Base-by-base conservation (phyloP, 139 green algal genomes). In the Chlorella sorokiniana region DNA sequence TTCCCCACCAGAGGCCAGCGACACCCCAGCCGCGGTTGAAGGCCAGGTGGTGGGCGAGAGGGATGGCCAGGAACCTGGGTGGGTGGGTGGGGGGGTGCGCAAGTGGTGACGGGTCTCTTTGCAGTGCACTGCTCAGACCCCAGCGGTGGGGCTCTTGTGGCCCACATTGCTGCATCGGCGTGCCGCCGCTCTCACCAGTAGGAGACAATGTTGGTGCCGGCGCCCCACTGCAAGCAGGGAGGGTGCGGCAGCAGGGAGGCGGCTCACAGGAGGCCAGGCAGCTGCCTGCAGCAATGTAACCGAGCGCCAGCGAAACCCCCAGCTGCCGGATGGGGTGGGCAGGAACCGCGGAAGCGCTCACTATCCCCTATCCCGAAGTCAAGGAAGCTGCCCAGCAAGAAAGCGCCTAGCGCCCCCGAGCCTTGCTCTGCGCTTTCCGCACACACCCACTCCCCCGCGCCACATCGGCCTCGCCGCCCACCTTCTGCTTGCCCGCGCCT, bases 41-140 rank as follows among this genome's bases (percentile, higher is more conserved):
- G 37, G 73, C 73, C 25, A 80, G 73, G 38, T 70, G 52, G 54
- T 69, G 54, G 25, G 73, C 73, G 11, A 69, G 29, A 11, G 73
- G 73, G 56, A 80, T 80, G 54, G 54, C 73, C 54, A 80, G 38
- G n/a, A 40, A 22, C 69, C 69, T n/a, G n/a, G 62, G 69, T 76
- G 62, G 31, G n/a, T 67, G 61, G 22, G 27, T 20, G 52, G 52
- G 7, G 3, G 52, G 52, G 52, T 56, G 48, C 14, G 48, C 14
- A 56, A 23, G 7, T 23, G 9, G 9, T 20, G 52, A 61, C 22
- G 52, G 22, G 27, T 20, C 22, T 20, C 2, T 61, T 9, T 20
- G 52, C 22, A 27, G 7, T 9, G n/a, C n/a, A n/a, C n/a, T n/a
- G n/a, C n/a, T n/a, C n/a, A n/a, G n/a, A n/a, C n/a, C n/a, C n/a